Evolutionary conservation across 306 rosid genomes (phyloP).

Genomic region (Trifolium pratense): DNA sequence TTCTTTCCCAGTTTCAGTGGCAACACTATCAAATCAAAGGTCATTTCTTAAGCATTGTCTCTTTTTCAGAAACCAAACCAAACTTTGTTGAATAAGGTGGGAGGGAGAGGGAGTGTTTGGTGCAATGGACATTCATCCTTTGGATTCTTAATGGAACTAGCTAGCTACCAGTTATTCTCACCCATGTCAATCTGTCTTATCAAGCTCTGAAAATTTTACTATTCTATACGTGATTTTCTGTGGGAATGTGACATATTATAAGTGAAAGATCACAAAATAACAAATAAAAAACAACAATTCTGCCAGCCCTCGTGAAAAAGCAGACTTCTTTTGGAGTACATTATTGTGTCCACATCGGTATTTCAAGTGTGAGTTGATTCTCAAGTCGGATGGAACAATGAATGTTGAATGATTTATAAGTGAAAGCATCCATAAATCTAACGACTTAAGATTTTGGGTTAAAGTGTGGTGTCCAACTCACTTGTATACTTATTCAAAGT

Average conservation of each 20-base stretch:
- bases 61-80: slow-evolving; percentile 46
- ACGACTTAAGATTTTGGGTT: no score
- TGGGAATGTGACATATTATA: slow-evolving; percentile 42
- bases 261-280: slow-evolving; percentile 11
- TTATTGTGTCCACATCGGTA: no score
- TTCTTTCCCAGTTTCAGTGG: slow-evolving; percentile 33
- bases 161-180: background rate
- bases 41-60: slow-evolving; percentile 19
- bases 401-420: no score
- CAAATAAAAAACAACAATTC: slow-evolving; percentile 42
- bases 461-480: no score
- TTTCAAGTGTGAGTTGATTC: no score
- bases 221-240: slow-evolving; percentile 39
- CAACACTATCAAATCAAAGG: slow-evolving; percentile 47
- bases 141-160: slow-evolving; percentile 15
- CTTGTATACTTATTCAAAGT: no score
- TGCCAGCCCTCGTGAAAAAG: slow-evolving; percentile 49
- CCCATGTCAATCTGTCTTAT: slow-evolving; percentile 54
- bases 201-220: slow-evolving; percentile 36
- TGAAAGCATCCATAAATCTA: no score
- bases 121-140: slow-evolving; percentile 43
- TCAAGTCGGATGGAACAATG: no score
- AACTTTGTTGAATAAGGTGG: slow-evolving; percentile 27
- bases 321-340: slow-evolving; percentile 13
- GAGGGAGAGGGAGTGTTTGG: slow-evolving; percentile 10